Evolutionary conservation across 805 yeast species (phyloP), one percentile per base, ranked within the genome.

Genomic region (Blastobotrys mokoenaii): DNA sequence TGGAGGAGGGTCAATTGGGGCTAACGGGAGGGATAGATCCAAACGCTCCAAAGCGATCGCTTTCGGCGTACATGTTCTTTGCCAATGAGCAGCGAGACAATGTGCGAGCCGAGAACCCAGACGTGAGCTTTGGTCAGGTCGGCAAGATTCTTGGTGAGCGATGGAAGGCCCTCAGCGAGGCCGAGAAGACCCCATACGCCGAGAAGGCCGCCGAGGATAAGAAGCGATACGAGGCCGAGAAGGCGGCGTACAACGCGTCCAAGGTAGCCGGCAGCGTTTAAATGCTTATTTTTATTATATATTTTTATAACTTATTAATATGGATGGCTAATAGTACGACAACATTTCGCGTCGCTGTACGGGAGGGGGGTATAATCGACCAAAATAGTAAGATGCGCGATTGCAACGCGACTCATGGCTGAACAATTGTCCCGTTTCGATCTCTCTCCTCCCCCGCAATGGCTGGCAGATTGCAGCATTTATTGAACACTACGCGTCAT

Each of bases 1-100:
- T n/a, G n/a, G n/a, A n/a, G n/a, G n/a, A n/a, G n/a, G n/a, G n/a
- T n/a, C n/a, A 22, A 22, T 22, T 22, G 27, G 27, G 27, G 27
- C 27, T 22, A 22, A 22, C 27, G 27, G 27, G 8, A 22, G 8
- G 8, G 8, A 25, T n/a, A 25, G 60, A 57, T 50, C 61, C 98
- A 73, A 89, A 90, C 69, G 98, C 98, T 55, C 98, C 98, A 68
- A 93, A 93, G 86, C 86, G 97, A 71, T 87, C 97, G 20, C 73
- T 93, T 66, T 87, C 97, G 50, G 96, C 97, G 41, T 93, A 90
- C 81, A 89, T 93, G 97, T 90, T 86, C 79, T 93, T 89, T 64
- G 97, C 98, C 59, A 88, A 87, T 66, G 97, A 88, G 64, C 84
- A 85, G 77, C 89, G 98, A 76, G 97, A 90, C 70, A 78, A 80